Evolutionary conservation across 495 filamentous ascomycete genomes (phyloP), one percentile per base, ranked within the genome.

Genomic region (Penicillium arizonense): DNA sequence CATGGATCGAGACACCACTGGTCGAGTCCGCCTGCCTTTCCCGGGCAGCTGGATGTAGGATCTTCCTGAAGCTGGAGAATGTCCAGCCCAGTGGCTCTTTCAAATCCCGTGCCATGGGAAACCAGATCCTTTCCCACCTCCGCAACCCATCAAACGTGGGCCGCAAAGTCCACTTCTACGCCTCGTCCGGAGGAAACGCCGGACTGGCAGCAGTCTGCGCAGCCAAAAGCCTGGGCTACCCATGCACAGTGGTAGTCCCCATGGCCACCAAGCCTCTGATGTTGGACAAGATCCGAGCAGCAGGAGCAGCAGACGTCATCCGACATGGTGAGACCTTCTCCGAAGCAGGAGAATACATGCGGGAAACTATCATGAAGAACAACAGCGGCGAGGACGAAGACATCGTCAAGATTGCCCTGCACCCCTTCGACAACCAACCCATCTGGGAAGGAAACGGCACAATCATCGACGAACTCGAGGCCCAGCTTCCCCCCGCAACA

Each of bases 21-120:
- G 78, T 88, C 53, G 82, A 83, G 60, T 91, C 87, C 0, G 68
- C 74, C 34, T 70, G 79, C 5, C 79, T 94, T 24, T 91, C 87
- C 33, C 77, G 79, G 51, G 77, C 77, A n/a, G 87, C 87, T 21
- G 87, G 87, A 35, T 92, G 87, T 64, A 78, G 83, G 53, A 82
- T 97, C 72, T 92, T 87, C 71, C 85, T 98, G 60, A 98, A 98
- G 67, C 84, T 97, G 50, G 93, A 98, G 53, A 89, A 89, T 70
- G 83, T 93, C 61, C 93, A 98, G 61, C 93, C 94, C 4, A 87
- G 88, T 4, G 91, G 90, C 40, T 95, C 91, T 9, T 98, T 97
- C 85, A 98, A 97, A 71, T 96, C 91, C 28, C 86, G 84, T 63
- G 93, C 89, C 14, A 84, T 97, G 55, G 93, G 91, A 56, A 82